A percentile compares a stretch with the other conserved stretches of the same genome.
Evolutionary conservation across 768 basidiomycete genomes (phyloP).

Genomic region (Boletus rubropictus): DNA sequence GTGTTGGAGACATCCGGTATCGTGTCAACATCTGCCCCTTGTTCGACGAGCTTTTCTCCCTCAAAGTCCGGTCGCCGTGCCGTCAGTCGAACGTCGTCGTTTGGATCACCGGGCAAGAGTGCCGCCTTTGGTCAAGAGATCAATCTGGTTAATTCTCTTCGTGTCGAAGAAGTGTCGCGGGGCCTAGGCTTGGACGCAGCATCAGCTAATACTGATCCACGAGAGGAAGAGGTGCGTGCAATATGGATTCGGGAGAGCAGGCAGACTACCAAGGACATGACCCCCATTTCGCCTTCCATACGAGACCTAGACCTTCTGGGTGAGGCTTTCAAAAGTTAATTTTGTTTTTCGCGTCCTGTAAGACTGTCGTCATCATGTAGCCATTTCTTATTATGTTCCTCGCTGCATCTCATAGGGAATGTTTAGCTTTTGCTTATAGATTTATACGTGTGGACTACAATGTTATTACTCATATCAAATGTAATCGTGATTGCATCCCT

Average conservation of each 20-base stretch:
- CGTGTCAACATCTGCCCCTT: slow-evolving; percentile 36
- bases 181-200: slow-evolving; percentile 45
- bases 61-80: slow-evolving; percentile 46
- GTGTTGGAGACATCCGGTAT: slow-evolving; percentile 73
- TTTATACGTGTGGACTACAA: slow-evolving; percentile 14
- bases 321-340: slow-evolving; percentile 33
- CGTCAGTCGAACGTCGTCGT: slow-evolving; percentile 56
- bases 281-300: slow-evolving; percentile 12
- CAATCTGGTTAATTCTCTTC: slow-evolving; percentile 54
- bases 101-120: slow-evolving; percentile 33
- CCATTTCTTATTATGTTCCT: slow-evolving; percentile 9
- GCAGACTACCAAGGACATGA: slow-evolving; percentile 35
- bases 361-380: slow-evolving; percentile 5
- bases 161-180: slow-evolving; percentile 63
- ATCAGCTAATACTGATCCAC: slow-evolving; percentile 28
- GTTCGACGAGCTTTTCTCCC: slow-evolving; percentile 32
- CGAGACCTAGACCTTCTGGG: slow-evolving; percentile 20
- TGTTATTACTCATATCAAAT: slow-evolving; percentile 5
- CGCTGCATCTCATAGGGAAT: slow-evolving; percentile 6
- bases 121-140: slow-evolving; percentile 38
- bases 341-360: background rate
- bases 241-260: slow-evolving; percentile 40
- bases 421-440: slow-evolving; percentile 21
- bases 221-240: slow-evolving; percentile 39
- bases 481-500: slow-evolving; percentile 8